Conservation (phyloP, 495 filamentous ascomycete genomes). For the Monascus purpureus region DNA sequence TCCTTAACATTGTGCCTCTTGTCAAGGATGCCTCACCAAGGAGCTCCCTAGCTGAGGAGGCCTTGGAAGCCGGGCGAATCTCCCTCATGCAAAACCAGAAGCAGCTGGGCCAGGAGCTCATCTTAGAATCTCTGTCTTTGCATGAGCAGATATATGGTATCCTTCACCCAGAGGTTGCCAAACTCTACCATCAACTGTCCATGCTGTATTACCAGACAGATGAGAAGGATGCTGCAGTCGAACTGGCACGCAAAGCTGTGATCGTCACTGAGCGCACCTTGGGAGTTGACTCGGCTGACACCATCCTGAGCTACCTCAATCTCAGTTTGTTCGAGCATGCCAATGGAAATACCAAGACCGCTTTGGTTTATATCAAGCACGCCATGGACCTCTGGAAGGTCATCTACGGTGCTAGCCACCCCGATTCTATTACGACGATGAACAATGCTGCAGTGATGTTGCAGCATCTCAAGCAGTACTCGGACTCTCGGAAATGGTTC, state of each 20-base stretch:
- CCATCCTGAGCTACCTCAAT: constrained; percentile 88
- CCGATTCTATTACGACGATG: constrained; percentile 94
- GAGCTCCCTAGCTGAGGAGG: constrained; percentile 86
- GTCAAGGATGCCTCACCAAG: constrained; percentile 86
- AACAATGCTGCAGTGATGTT: constrained; percentile 99
- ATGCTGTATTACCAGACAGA: constrained; percentile 92
- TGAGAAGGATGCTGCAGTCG: constrained; percentile 88
- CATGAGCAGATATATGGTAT: constrained; percentile 99
- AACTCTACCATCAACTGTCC: constrained; percentile 86
- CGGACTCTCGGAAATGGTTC: constrained; percentile 91
- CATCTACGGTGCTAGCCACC: constrained; percentile 85
- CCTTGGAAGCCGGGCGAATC: constrained; percentile 86
- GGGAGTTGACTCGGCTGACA: constrained; percentile 87
- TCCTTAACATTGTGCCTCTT: constrained; percentile 81
- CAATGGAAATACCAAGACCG: constrained; percentile 70
- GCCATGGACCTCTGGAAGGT: constrained; percentile 94
- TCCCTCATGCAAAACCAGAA: constrained; percentile 89
- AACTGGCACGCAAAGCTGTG: constrained; percentile 89
- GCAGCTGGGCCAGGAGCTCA: constrained; percentile 88
- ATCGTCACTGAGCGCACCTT: constrained; percentile 92
- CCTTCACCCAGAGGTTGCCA: constrained; percentile 89
- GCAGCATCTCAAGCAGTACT: constrained; percentile 80
- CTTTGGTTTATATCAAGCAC: constrained; percentile 76
- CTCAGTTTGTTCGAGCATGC: constrained; percentile 90
- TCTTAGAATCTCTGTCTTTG: constrained; percentile 86